A percentile compares a stretch with the other conserved stretches of the same genome.
Evolutionary conservation across 805 yeast genomes (phyloP).

Genomic region (Nadsonia fulvescens): DNA sequence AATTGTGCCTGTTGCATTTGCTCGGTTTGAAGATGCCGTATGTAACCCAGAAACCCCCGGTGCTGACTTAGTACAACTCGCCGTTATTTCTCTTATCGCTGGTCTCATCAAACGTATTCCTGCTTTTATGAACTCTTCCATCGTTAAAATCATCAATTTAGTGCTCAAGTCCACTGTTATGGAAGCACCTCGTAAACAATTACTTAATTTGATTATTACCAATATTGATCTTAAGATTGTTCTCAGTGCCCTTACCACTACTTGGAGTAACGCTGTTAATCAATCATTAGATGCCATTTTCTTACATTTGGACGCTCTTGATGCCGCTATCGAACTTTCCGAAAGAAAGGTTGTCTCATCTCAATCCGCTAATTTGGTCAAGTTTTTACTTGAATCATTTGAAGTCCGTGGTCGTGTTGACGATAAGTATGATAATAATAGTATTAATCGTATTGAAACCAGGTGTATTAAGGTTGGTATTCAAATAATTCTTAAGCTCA

Average conservation of each 20-base stretch:
- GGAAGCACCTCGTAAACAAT: constrained; percentile 29
- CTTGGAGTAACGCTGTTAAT: constrained; percentile 33
- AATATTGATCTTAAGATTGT: constrained; percentile 51
- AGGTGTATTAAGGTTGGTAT: constrained; percentile 58
- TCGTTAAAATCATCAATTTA: constrained; percentile 41
- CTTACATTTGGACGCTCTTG: constrained; percentile 49
- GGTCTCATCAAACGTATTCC: constrained; percentile 71
- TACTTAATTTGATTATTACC: constrained; percentile 39
- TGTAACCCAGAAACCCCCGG: constrained; percentile 3
- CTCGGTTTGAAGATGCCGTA: constrained; percentile 31
- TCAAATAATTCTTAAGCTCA: constrained; percentile 68
- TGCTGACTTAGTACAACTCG: constrained; percentile 36
- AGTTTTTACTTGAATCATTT: constrained; percentile 49
- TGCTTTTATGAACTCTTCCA: constrained; percentile 55
- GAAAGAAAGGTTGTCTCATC: constrained; percentile 63
- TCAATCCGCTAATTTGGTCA: constrained; percentile 49
- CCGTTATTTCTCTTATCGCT: constrained; percentile 54
- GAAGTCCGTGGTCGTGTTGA: constrained; percentile 47
- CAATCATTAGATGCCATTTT: constrained; percentile 33
- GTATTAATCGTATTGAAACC: constrained; percentile 66
- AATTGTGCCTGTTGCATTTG: constrained; percentile 58
- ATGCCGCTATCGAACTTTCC: constrained; percentile 41
- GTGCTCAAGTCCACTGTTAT: constrained; percentile 30
- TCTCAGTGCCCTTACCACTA: constrained; percentile 37
- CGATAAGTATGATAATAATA: constrained; percentile 45